phyloP scores from a whole-genome alignment of 352 stramenopile genomes.

The Phytopythium oedochilum region DNA sequence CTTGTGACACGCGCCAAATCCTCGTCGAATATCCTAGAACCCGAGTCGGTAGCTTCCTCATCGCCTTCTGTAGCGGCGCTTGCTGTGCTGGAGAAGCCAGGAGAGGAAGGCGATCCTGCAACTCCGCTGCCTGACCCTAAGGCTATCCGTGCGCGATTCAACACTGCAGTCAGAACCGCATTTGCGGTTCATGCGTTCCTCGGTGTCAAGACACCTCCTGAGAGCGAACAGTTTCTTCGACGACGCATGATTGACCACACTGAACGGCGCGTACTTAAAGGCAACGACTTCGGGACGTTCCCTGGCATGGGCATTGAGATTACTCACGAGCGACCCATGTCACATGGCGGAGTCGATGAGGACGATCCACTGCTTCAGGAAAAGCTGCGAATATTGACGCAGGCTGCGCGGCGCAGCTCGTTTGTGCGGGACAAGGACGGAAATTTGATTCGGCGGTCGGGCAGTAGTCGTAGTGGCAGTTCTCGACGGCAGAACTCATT shows the following conservation, averaged over 20 bases:
- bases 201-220: constrained; percentile 4
- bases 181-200: constrained; percentile 11
- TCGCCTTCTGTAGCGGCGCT: background rate
- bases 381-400: constrained; percentile 13
- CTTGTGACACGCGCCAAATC: constrained; percentile 2
- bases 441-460: constrained; percentile 5
- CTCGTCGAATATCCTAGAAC: background rate
- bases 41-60: too few species aligned
- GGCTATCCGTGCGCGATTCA: constrained; percentile 10
- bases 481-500: background rate
- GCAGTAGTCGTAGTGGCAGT: background rate
- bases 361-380: constrained; percentile 2
- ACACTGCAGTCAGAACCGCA: constrained; percentile 19
- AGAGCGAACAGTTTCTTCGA: constrained; percentile 59
- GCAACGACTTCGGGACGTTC: constrained; percentile 31
- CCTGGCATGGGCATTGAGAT: constrained; percentile 51
- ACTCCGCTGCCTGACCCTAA: background rate
- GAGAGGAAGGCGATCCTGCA: background rate
- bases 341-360: background rate
- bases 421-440: constrained; percentile 13
- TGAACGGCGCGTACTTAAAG: constrained; percentile 38
- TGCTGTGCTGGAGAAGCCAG: background rate
- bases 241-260: constrained; percentile 15
- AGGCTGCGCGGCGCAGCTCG: constrained; percentile 10
- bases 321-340: constrained; percentile 35